Percentiles rank a stretch among this genome's conserved stretches.
Evolutionary conservation across 176 grass and related monocot species (phyloP).

Genomic region (Elymus sibiricus): DNA sequence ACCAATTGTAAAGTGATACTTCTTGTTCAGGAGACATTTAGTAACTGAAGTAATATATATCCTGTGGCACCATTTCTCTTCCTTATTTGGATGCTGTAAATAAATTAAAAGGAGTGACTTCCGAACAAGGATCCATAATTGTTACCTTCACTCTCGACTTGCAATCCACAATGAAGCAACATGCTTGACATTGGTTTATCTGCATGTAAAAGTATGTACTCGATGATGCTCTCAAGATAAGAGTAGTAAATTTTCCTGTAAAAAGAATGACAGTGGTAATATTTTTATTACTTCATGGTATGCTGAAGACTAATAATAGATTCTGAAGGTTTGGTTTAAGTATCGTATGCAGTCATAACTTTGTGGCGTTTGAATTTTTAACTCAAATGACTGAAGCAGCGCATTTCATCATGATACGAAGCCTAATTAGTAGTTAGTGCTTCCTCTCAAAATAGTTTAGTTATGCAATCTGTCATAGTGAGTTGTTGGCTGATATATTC

Average conservation of each 20-base stretch:
- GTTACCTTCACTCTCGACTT: no score
- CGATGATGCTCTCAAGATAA: no score
- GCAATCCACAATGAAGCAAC: no score
- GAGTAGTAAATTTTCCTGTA: no score
- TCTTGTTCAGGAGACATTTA: conserved; percentile 20
- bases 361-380: neutral
- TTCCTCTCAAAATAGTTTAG: neutral
- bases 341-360: neutral
- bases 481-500: neutral
- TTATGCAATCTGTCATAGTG: neutral
- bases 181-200: no score
- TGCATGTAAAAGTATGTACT: no score
- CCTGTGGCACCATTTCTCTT: neutral
- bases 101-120: neutral
- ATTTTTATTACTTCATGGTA: no score
- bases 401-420: neutral
- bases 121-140: no score
- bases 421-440: neutral
- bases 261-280: no score
- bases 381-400: neutral
- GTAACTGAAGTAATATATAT: neutral
- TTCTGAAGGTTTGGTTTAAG: neutral
- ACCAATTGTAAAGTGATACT: conserved; percentile 16
- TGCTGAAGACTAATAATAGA: no score
- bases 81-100: conserved; percentile 2